These are phyloP conservation scores for Eucalyptus regnans DNA, from an alignment of 345 rosid species.

Conservation along the genomic window DNA sequence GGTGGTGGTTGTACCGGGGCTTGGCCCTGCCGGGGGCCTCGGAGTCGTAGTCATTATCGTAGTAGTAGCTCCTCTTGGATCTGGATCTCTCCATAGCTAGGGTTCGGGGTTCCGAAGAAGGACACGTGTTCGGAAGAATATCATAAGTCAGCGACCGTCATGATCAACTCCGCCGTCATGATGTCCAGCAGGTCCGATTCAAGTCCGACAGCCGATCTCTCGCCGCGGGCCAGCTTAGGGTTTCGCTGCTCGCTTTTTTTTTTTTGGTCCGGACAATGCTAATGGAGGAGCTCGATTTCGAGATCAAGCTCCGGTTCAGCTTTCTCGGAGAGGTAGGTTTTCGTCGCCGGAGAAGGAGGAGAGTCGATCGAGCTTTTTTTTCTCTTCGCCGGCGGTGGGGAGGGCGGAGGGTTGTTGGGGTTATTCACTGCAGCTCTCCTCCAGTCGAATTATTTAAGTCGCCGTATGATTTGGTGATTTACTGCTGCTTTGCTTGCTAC, in stretches of 20 bases:
- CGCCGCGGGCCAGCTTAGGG: not conserved
- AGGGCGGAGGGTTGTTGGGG: not conserved
- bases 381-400: no score
- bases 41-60: conserved; percentile 83
- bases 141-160: not conserved
- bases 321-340: not conserved
- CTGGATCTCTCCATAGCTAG: conserved; percentile 85
- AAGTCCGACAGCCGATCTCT: not conserved
- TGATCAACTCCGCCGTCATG: not conserved
- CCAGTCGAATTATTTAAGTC: not conserved
- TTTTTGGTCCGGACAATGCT: not conserved
- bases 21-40: conserved; percentile 47
- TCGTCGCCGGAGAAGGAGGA: not conserved
- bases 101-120: not conserved
- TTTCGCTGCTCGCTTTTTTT: not conserved
- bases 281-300: not conserved
- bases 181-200: not conserved
- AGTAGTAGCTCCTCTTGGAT: conserved; percentile 89
- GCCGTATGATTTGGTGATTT: not conserved
- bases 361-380: not conserved
- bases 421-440: not conserved
- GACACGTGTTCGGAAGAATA: not conserved
- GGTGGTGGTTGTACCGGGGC: conserved; percentile 49
- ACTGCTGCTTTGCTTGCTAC: not conserved
- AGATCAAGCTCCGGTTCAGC: not conserved